Base-by-base conservation (phyloP, 768 basidiomycete species). In the Lactifluus echinatus region DNA sequence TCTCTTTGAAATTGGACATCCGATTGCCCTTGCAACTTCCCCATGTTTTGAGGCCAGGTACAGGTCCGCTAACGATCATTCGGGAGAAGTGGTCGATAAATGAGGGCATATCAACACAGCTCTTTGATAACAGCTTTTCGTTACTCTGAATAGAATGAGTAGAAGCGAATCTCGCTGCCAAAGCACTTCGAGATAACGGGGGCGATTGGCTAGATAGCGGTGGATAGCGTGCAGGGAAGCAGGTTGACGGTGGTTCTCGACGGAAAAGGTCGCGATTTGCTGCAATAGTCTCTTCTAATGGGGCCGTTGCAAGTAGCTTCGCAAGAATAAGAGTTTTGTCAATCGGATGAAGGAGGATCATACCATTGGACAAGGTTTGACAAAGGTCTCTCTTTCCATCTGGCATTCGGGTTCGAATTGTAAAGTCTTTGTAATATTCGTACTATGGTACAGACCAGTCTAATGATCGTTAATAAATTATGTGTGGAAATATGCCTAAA, bases 201-300 rank as follows among this genome's bases (percentile, higher is more conserved):
- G 0, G 10, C 6, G 24, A 10, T 28, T 56, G 23, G 10, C 33
- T 8, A 1, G 24, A 47, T 4, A 21, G 47, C 12, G 51, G 46
- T 12, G 57, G 57, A 17, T 59, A 59, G 17, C 14, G 14, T 8
- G 40, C 21, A 3, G 57, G 57, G 15, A 59, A 59, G n/a, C 57
- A 54, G 2, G 47, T 49, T 23, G 46, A 33, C 0, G 57, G 33
- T 4, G 4, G 21, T 3, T 8, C 15, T 1, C 33, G 24, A 29
- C 24, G 8, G 8, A 59, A 54, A 3, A 26, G 29, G 21, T 59
- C 40, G 17, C 10, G 2, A 28, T 1, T 7, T 23, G 7, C 14
- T 29, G 45, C 3, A 15, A 19, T n/a, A 23, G 10, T 19, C 31
- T 15, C 23, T 26, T 7, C 23, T 28, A 11, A 7, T 4, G 15